Conservation (phyloP, 164 flowering plant species). For the Stephania japonica region DNA sequence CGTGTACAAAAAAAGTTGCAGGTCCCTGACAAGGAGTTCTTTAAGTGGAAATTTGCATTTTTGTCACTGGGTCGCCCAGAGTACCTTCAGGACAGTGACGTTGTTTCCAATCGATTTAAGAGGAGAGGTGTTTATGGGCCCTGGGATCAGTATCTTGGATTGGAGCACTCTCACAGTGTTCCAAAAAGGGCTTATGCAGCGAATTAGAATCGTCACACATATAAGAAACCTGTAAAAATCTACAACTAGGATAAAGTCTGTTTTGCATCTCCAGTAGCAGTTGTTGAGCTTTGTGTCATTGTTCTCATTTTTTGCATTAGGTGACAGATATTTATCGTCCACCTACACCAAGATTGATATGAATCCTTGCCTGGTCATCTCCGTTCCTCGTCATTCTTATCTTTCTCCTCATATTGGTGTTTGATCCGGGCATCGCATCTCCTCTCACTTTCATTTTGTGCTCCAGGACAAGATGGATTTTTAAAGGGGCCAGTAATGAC, state of each 20-base stretch:
- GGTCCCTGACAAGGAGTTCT: constrained; percentile 60
- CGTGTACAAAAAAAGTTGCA: constrained; percentile 71
- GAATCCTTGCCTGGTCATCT: too few species aligned
- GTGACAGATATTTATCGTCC: too few species aligned
- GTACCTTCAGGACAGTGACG: constrained; percentile 67
- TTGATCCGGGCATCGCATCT: too few species aligned
- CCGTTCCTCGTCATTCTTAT: too few species aligned
- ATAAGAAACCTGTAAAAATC: constrained; percentile 52
- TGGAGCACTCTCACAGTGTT: constrained; percentile 69
- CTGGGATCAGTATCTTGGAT: constrained; percentile 91
- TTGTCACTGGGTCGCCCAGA: constrained; percentile 79
- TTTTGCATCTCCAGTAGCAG: not conserved
- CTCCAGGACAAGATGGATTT: too few species aligned
- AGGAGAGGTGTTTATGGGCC: constrained; percentile 81
- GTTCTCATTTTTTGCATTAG: too few species aligned
- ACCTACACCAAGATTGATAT: too few species aligned
- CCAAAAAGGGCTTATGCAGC: constrained; percentile 63
- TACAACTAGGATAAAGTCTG: constrained; percentile 34
- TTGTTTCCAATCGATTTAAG: constrained; percentile 71
- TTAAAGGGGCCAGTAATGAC: too few species aligned
- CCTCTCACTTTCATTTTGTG: too few species aligned
- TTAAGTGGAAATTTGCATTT: constrained; percentile 87
- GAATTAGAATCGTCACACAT: constrained; percentile 56
- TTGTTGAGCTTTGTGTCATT: not conserved
- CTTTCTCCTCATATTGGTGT: too few species aligned